Evolutionary conservation across 2,329 filamentous ascomycete species (phyloP).

Genomic region (Colletotrichum viniferum): DNA sequence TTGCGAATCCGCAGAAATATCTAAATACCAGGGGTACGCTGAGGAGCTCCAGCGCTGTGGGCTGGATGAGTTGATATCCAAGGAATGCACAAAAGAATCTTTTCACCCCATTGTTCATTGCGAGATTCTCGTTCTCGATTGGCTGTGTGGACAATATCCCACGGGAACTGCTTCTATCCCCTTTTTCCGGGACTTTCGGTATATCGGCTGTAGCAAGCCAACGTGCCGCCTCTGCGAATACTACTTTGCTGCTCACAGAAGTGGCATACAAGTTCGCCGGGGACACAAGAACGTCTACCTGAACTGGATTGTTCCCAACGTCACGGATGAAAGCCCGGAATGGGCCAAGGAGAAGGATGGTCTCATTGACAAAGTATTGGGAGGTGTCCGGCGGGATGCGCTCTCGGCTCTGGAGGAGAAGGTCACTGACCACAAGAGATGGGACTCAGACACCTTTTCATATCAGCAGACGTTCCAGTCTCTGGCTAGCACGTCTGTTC

Average conservation of each 20-base stretch:
- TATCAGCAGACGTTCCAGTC: background rate
- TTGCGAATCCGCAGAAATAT: background rate
- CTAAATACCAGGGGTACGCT: background rate
- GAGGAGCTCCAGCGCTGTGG: background rate
- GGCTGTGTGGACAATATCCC: background rate
- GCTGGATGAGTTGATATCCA: background rate
- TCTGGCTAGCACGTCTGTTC: background rate
- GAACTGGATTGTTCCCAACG: constrained; percentile 21
- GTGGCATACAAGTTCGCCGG: constrained; percentile 17
- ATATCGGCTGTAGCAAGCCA: constrained; percentile 27
- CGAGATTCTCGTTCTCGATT: constrained; percentile 20
- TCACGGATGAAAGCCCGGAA: background rate
- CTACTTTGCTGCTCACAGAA: constrained; percentile 20
- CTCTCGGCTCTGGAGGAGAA: constrained; percentile 4
- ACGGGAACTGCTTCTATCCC: background rate
- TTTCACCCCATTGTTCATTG: constrained; percentile 21
- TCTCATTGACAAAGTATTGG: background rate
- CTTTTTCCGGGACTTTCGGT: constrained; percentile 18
- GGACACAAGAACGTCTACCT: constrained; percentile 22
- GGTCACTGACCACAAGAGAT: background rate
- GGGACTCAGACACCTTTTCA: background rate
- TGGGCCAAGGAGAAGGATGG: background rate
- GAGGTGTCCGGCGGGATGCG: background rate
- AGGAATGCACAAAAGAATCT: background rate
- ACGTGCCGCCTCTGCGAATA: constrained; percentile 25